Evolutionary conservation across 1,284 basidiomycete species (phyloP), one percentile per base, ranked within the genome.

Genomic region (Blastosporella zonata): DNA sequence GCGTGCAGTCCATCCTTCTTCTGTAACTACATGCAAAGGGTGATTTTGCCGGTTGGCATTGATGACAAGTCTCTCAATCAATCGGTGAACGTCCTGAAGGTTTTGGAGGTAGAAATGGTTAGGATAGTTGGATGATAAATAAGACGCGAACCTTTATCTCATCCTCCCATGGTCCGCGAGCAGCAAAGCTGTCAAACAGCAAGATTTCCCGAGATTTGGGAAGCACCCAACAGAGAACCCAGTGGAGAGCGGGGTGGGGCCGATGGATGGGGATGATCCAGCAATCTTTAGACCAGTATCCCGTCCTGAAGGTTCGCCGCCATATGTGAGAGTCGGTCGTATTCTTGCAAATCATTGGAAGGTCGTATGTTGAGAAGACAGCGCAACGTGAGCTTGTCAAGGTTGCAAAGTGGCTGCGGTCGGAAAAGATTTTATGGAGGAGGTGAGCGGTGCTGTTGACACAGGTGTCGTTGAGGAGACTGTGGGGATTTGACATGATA

Each of bases 221-320:
- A 15, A 49, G 46, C 6, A 56, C 37, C 6, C 49, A 29, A 15
- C 45, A 43, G 6, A 62, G 22, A 0, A 62, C 58, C 59, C 59
- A 62, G 36, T 62, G 61, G 6, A 31, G 12, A 9, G 25, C n/a
- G 17, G 50, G 23, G 0, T n/a, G 22, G 2, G 18, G 51, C 12
- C 53, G 51, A 41, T 61, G 59, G 8, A 65, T 60, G 0, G 63
- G 63, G 13, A 65, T 18, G 7, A 65, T 59, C 63, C 61, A 65
- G 0, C 55, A 22, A 8, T 39, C 13, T 29, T 58, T 56, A 6
- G 9, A 21, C 63, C 62, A 65, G 36, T 56, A 65, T 18, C 47
- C 22, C 1, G 51, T 50, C 2, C 27, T 37, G 3, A 20, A 27
- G 2, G 52, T 44, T 6, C 38, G 39, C 5, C 52, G 46, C 59